phyloP scores from a whole-genome alignment of 2,329 filamentous ascomycete genomes.

The Fusarium pseudoanthophilum region DNA sequence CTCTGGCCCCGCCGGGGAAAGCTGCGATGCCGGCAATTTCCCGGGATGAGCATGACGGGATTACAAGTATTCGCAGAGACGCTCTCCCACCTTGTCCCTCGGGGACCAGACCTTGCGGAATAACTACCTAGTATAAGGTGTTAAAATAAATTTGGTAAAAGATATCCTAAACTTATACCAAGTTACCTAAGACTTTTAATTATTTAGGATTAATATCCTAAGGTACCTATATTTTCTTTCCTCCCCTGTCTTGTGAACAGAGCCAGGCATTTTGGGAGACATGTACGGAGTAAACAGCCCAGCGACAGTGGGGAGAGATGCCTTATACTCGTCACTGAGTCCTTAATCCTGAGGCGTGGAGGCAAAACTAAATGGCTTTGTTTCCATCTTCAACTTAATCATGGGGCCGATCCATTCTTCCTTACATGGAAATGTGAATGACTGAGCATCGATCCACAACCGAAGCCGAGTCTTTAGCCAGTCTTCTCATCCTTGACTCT shows the following conservation, averaged over 20 bases:
- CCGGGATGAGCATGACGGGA: constrained; percentile 42
- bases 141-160: background rate
- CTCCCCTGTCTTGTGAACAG: background rate
- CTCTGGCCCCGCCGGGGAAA: constrained; percentile 31
- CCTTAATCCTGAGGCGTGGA: constrained; percentile 6
- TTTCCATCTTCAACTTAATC: background rate
- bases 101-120: background rate
- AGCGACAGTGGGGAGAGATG: constrained; percentile 11
- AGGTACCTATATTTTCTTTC: background rate
- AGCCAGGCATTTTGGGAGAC: background rate
- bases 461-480: background rate
- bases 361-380: background rate
- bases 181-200: background rate
- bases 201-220: background rate
- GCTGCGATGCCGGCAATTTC: constrained; percentile 48
- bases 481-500: background rate
- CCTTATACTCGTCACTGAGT: constrained; percentile 15
- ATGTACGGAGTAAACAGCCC: background rate
- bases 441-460: background rate
- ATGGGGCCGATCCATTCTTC: background rate
- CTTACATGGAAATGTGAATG: background rate
- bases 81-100: background rate
- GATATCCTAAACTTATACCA: background rate
- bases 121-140: background rate
- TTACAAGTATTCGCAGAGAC: constrained; percentile 37